phyloP scores from a whole-genome alignment of 108 stramenopile species.

The Pseudonitzschia multiseries region DNA sequence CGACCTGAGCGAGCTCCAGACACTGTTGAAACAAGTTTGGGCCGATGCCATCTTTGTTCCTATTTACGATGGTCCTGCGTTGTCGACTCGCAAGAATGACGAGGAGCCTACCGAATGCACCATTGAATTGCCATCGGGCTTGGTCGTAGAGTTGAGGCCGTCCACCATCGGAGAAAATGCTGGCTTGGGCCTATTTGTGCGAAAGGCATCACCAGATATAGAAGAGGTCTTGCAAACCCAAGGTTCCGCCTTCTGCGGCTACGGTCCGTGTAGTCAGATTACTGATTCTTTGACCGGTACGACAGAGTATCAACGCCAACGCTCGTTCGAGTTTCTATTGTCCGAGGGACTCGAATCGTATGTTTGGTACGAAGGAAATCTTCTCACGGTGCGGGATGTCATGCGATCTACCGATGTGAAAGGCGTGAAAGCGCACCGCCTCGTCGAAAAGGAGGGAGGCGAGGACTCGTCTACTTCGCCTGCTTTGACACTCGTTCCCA shows the following conservation, averaged over 20 bases:
- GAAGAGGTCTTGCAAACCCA: constrained; percentile 8
- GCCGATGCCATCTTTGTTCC: constrained; percentile 2
- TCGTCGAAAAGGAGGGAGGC: background rate
- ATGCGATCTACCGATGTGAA: constrained; percentile 4
- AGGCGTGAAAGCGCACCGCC: constrained; percentile 1
- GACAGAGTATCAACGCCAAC: constrained; percentile 14
- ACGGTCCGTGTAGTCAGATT: constrained; percentile 12
- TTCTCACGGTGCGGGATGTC: constrained; percentile 14
- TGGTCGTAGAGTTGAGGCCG: constrained; percentile 15
- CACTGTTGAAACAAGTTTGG: constrained; percentile 4
- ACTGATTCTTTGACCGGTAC: background rate
- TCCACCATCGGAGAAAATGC: constrained; percentile 18
- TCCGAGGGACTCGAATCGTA: constrained; percentile 18
- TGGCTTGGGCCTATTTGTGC: constrained; percentile 19
- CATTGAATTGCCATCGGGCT: constrained; percentile 18
- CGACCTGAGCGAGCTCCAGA: background rate
- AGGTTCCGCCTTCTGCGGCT: constrained; percentile 19
- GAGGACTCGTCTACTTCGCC: background rate
- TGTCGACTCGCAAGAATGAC: background rate
- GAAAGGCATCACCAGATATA: background rate
- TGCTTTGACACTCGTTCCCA: background rate
- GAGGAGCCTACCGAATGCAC: constrained; percentile 2
- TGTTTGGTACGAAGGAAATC: constrained; percentile 20
- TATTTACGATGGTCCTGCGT: constrained; percentile 1
- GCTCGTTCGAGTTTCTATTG: constrained; percentile 13